Base-by-base conservation (phyloP, 2,329 filamentous ascomycete species). In the Cladosporium sphaerospermum region DNA sequence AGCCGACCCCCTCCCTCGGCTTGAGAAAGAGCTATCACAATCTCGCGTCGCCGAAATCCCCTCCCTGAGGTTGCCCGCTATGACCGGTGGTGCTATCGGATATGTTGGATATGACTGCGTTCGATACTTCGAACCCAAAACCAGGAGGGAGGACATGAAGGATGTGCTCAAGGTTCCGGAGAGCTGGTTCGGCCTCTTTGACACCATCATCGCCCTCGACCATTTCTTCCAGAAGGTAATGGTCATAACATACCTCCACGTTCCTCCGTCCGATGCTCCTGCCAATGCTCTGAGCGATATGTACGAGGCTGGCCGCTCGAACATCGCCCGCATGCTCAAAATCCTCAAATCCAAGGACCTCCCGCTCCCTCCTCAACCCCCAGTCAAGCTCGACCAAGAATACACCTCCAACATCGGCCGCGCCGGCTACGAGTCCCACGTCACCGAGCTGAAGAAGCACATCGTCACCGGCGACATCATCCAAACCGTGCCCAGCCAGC, bases 91-190 rank as follows among this genome's bases (percentile, higher is more conserved):
- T 46, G 93, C 91, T 10, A 89, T 99, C 64, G 93, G 93, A 55
- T 99, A 97, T 69, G 89, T 97, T 5, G 91, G 91, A 50, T 99
- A 99, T 67, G 93, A 99, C 69, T 99, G 93, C 70, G 89, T 99
- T 64, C 85, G 86, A 66, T 97, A 97, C 73, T 99, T 99, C 62
- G 93, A 99, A 77, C 93, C 93, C 57, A 95, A 91, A 78, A 97
- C 93, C n/a, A 85, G 84, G 23, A 82, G 90, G 46, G 83, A 89
- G 42, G 54, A 58, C 2, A 83, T 96, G 77, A 86, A 93, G 71
- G 93, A 99, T 71, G 80, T 95, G 31, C 79, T 97, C 18, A 75
- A 86, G 56, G 88, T 97, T 40, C 93, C 93, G 0, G 93, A 99
- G 77, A 91, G 89, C 55, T 77, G 97, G 31, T 97, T 99, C 70